Evolutionary conservation across 164 flowering plant species (phyloP).

Genomic region (Nymphaea thermarum): DNA sequence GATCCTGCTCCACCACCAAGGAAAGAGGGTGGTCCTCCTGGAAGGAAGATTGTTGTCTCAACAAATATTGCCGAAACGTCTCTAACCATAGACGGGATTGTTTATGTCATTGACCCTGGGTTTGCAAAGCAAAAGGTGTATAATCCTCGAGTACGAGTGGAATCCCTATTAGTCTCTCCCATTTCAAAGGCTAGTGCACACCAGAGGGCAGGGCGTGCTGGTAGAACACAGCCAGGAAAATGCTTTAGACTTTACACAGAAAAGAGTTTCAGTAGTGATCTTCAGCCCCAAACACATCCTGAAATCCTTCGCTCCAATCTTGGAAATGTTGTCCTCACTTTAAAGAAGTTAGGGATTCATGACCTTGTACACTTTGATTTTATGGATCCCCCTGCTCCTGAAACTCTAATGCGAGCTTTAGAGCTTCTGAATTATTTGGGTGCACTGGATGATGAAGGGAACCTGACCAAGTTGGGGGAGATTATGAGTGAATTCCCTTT

Average conservation of each 20-base stretch:
- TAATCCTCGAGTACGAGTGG: conserved; percentile 85
- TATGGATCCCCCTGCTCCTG: conserved; percentile 99
- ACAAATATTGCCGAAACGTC: conserved; percentile 98
- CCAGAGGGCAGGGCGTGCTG: conserved; percentile 96
- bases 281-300: conserved; percentile 88
- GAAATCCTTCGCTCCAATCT: conserved; percentile 87
- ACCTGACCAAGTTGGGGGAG: conserved; percentile 83
- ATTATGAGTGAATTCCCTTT: conserved; percentile 93
- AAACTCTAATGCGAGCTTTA: conserved; percentile 87
- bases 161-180: conserved; percentile 85
- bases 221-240: conserved; percentile 98
- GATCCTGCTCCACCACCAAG: conserved; percentile 83
- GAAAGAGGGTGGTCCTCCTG: conserved; percentile 66
- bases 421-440: conserved; percentile 90
- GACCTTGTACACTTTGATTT: conserved; percentile 95
- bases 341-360: conserved; percentile 91
- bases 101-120: conserved; percentile 93
- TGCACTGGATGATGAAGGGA: conserved; percentile 91
- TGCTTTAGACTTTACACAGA: conserved; percentile 92
- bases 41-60: conserved; percentile 89
- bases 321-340: conserved; percentile 81
- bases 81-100: conserved; percentile 90
- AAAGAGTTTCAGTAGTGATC: conserved; percentile 69
- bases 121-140: conserved; percentile 91
- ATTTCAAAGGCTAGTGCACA: conserved; percentile 96